Conservation (phyloP, 345 rosid genomes). For the Stellera chamaejasme region DNA sequence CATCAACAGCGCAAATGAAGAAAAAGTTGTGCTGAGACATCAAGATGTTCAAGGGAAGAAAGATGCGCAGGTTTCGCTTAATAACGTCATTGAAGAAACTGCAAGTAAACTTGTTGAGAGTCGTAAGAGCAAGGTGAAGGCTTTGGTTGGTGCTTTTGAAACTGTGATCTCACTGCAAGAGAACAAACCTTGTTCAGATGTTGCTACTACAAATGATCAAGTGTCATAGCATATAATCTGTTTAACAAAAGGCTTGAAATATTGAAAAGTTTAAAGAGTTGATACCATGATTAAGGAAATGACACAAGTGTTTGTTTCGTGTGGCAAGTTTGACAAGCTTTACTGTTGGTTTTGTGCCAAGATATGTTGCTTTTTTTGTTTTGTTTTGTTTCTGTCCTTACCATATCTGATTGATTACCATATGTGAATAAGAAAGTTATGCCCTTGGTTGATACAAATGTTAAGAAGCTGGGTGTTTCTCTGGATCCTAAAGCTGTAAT, state of each 20-base stretch:
- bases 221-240: neutral
- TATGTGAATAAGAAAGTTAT: too few species aligned
- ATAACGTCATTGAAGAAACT: slow-evolving; percentile 90
- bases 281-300: slow-evolving; percentile 8
- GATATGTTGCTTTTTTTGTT: slow-evolving; percentile 11
- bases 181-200: slow-evolving; percentile 26
- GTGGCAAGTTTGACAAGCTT: slow-evolving; percentile 16
- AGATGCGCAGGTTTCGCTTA: slow-evolving; percentile 52
- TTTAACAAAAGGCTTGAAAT: slow-evolving; percentile 10
- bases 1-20: slow-evolving; percentile 21
- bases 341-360: slow-evolving; percentile 1
- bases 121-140: slow-evolving; percentile 89
- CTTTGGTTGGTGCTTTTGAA: slow-evolving; percentile 95
- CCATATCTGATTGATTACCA: too few species aligned
- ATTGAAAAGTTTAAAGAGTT: slow-evolving; percentile 19
- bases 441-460: too few species aligned
- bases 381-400: neutral
- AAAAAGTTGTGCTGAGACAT: slow-evolving; percentile 56
- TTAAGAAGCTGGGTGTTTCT: too few species aligned
- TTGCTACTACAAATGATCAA: slow-evolving; percentile 1
- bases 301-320: slow-evolving; percentile 5
- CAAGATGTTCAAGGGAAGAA: slow-evolving; percentile 54
- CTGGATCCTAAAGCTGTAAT: too few species aligned
- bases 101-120: slow-evolving; percentile 78
- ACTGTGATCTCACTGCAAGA: slow-evolving; percentile 88